Evolutionary conservation across 1,284 basidiomycete genomes (phyloP).

Genomic region (Puccinia triticina): DNA sequence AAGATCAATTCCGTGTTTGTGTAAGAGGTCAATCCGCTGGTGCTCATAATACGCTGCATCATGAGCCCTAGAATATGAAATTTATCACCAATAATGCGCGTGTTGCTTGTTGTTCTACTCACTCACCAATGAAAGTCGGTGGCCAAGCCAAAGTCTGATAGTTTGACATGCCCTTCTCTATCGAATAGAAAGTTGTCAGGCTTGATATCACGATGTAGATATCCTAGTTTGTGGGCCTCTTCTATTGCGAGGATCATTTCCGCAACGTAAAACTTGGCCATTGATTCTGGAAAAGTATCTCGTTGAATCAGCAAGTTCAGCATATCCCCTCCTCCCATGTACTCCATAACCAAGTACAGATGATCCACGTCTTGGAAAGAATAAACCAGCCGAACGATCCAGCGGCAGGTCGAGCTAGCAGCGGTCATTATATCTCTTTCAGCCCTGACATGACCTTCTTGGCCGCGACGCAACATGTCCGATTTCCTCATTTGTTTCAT

Average conservation of each 20-base stretch:
- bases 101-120: background rate
- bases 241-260: slow-evolving; percentile 98
- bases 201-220: slow-evolving; percentile 97
- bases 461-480: slow-evolving; percentile 96
- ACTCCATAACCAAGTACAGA: slow-evolving; percentile 73
- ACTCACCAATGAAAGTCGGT: slow-evolving; percentile 62
- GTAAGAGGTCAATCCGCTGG: slow-evolving; percentile 81
- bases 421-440: slow-evolving; percentile 85
- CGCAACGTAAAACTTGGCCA: slow-evolving; percentile 91
- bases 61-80: slow-evolving; percentile 56
- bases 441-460: slow-evolving; percentile 91
- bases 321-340: slow-evolving; percentile 91
- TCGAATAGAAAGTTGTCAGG: slow-evolving; percentile 95
- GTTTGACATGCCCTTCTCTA: slow-evolving; percentile 85
- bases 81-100: background rate
- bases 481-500: slow-evolving; percentile 98
- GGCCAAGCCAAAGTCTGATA: slow-evolving; percentile 94
- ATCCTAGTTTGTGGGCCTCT: slow-evolving; percentile 88
- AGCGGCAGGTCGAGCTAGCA: slow-evolving; percentile 68
- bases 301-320: slow-evolving; percentile 90
- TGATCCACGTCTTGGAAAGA: slow-evolving; percentile 85
- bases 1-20: slow-evolving; percentile 91
- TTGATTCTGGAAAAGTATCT: slow-evolving; percentile 89
- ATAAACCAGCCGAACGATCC: slow-evolving; percentile 92
- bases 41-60: slow-evolving; percentile 76